These are phyloP conservation scores for Arachnopeziza araneosa DNA, from an alignment of 2,329 filamentous ascomycete genomes.

Conservation along the genomic window DNA sequence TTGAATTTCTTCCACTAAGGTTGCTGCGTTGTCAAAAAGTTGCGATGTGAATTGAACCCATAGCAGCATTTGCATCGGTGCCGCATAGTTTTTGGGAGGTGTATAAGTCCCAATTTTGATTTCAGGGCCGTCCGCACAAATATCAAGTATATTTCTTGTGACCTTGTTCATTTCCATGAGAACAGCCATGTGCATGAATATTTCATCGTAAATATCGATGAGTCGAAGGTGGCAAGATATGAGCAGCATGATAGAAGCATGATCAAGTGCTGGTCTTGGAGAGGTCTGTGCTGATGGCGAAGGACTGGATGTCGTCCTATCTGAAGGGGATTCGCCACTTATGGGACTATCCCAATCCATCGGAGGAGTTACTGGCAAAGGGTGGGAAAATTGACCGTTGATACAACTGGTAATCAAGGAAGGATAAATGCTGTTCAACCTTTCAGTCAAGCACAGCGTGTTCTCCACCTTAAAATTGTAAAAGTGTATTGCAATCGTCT, in stretches of 20 bases:
- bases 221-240: conserved; percentile 25
- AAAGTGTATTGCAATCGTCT: background rate
- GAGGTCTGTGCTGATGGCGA: background rate
- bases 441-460: conserved; percentile 17
- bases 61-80: conserved; percentile 20
- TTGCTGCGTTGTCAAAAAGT: conserved; percentile 14
- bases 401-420: conserved; percentile 14
- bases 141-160: conserved; percentile 1
- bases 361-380: conserved; percentile 1
- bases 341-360: background rate
- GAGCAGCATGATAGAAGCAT: conserved; percentile 18
- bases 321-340: background rate
- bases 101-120: conserved; percentile 19
- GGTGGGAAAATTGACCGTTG: background rate
- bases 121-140: conserved; percentile 3
- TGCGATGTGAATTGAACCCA: conserved; percentile 16
- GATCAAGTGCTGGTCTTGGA: conserved; percentile 11
- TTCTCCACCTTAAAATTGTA: conserved; percentile 14
- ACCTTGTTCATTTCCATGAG: conserved; percentile 12
- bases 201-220: conserved; percentile 18
- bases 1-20: conserved; percentile 12
- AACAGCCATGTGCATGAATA: conserved; percentile 20
- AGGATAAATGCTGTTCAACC: conserved; percentile 21
- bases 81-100: conserved; percentile 11
- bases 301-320: background rate